These are phyloP conservation scores for Globisporangium spinosum DNA, from an alignment of 352 stramenopile genomes.

Conservation along the genomic window DNA sequence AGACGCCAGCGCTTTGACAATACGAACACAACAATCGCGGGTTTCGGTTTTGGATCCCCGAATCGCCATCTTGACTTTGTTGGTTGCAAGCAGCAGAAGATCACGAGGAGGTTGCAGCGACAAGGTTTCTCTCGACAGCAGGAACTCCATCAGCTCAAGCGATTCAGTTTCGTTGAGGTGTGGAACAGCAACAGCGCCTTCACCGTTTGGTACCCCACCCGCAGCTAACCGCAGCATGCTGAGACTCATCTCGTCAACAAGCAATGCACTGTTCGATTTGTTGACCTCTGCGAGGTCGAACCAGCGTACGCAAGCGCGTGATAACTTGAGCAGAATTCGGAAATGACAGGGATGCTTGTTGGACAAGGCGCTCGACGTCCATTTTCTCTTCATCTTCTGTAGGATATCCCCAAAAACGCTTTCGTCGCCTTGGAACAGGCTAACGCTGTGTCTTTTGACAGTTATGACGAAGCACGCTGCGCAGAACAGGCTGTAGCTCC, in stretches of 20 bases:
- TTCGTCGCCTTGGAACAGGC: slow-evolving; percentile 1
- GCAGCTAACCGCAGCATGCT: slow-evolving; percentile 10
- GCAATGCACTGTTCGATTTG: not conserved
- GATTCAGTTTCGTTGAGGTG: slow-evolving; percentile 1
- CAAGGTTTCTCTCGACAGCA: slow-evolving; percentile 10
- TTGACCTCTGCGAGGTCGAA: not conserved
- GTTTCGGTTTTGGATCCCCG: not conserved
- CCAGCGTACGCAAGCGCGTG: slow-evolving; percentile 14
- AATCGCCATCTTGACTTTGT: slow-evolving; percentile 11
- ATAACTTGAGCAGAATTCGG: slow-evolving; percentile 19
- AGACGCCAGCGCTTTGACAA: slow-evolving; percentile 14
- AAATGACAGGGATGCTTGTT: slow-evolving; percentile 9
- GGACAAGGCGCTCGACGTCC: not conserved
- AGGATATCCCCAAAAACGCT: slow-evolving; percentile 1
- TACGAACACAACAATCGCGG: slow-evolving; percentile 11
- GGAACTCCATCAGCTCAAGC: slow-evolving; percentile 9
- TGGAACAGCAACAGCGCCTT: not conserved
- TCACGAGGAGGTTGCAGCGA: not conserved
- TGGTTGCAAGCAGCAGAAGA: slow-evolving; percentile 1
- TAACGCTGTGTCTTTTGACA: slow-evolving; percentile 1
- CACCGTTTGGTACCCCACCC: not conserved
- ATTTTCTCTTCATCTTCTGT: slow-evolving; percentile 6
- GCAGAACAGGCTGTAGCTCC: slow-evolving; percentile 37
- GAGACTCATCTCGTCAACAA: slow-evolving; percentile 14
- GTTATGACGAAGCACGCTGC: slow-evolving; percentile 44